Evolutionary conservation across 176 grass and related monocot genomes (phyloP).

Genomic region (Oryza nivara): DNA sequence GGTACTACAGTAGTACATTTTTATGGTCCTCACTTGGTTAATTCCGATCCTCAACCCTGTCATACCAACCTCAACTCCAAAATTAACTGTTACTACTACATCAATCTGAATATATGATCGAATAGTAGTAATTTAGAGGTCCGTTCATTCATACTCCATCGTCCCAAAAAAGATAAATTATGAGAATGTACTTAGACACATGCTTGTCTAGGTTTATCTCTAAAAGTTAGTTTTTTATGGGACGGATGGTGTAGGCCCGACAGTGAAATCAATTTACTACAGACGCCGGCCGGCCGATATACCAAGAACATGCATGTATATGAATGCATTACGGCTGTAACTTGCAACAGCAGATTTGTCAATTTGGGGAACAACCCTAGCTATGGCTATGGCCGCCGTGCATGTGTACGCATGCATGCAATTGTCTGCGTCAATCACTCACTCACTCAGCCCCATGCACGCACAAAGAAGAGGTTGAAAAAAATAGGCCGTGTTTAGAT

Average conservation of each 20-base stretch:
- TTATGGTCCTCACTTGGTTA: neutral
- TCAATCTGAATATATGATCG: neutral
- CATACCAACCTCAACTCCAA: neutral
- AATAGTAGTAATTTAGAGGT: neutral
- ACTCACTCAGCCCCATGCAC: neutral
- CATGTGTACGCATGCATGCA: slow-evolving; percentile 37
- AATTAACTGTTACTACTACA: neutral
- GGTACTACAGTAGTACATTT: neutral
- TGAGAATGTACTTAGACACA: no score
- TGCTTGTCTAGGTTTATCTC: no score
- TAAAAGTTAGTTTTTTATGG: no score
- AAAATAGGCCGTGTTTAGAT: no score
- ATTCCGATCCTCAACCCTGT: no score
- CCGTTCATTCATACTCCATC: no score
- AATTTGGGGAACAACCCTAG: slow-evolving; percentile 29
- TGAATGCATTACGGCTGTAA: neutral
- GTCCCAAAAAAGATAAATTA: no score
- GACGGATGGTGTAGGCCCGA: neutral
- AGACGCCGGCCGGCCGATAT: neutral
- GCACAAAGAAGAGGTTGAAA: neutral
- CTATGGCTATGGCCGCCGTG: slow-evolving; percentile 10
- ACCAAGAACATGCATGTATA: neutral
- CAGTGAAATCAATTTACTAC: neutral
- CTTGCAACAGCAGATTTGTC: slow-evolving; percentile 30
- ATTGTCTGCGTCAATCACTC: slow-evolving; percentile 54